A percentile compares a stretch with the other conserved stretches of the same genome.
phyloP scores from a whole-genome alignment of 164 flowering plant genomes.

The Umbellularia californica region DNA sequence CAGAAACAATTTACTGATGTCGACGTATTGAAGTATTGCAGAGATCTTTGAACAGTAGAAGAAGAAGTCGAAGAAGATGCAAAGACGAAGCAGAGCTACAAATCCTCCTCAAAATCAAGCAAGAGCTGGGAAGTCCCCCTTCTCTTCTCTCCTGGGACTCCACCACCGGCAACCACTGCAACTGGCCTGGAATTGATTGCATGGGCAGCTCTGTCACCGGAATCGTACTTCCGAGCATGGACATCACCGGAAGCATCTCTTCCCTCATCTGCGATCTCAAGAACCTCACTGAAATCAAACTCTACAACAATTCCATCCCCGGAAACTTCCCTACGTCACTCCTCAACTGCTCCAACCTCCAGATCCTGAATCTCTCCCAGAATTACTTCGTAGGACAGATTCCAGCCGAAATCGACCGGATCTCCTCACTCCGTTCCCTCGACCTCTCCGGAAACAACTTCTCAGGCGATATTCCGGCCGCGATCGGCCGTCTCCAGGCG shows the following conservation, averaged over 20 bases:
- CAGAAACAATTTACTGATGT: too few species aligned
- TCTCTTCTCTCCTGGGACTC: slow-evolving; percentile 32
- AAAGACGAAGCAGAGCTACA: slow-evolving; percentile 1
- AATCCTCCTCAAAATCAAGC: slow-evolving; percentile 31
- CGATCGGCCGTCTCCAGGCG: slow-evolving; percentile 35
- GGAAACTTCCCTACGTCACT: slow-evolving; percentile 59
- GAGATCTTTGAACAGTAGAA: too few species aligned
- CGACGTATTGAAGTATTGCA: too few species aligned
- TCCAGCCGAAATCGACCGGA: slow-evolving; percentile 49
- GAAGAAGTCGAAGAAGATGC: too few species aligned
- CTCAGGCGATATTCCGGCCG: slow-evolving; percentile 61
- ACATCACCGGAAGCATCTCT: slow-evolving; percentile 35
- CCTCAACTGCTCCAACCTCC: slow-evolving; percentile 51
- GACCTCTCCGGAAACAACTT: slow-evolving; percentile 56
- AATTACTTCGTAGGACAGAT: slow-evolving; percentile 56
- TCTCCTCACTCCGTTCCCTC: slow-evolving; percentile 33
- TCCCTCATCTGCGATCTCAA: slow-evolving; percentile 44
- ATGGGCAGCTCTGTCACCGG: slow-evolving; percentile 27
- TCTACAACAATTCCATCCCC: slow-evolving; percentile 40
- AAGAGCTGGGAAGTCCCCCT: slow-evolving; percentile 23
- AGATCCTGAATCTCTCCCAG: slow-evolving; percentile 45
- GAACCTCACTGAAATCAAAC: slow-evolving; percentile 37
- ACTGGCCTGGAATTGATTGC: slow-evolving; percentile 44
- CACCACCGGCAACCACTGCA: slow-evolving; percentile 31
- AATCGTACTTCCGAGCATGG: slow-evolving; percentile 17